These are phyloP conservation scores for Cylindrodendrum hubeiense DNA, from an alignment of 2,329 filamentous ascomycete species.

Conservation along the genomic window DNA sequence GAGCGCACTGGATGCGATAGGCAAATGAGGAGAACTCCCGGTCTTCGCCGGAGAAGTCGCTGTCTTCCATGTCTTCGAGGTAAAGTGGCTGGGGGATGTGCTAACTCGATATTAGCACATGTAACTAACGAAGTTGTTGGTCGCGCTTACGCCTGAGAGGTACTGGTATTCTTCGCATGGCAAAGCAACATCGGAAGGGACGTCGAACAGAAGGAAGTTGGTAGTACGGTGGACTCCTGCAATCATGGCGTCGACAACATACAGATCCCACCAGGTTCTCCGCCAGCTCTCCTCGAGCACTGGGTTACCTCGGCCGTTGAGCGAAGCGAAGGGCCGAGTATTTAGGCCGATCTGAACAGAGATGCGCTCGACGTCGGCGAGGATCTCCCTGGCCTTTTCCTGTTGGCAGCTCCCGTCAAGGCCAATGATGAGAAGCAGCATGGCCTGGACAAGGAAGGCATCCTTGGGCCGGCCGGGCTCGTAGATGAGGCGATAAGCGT, in stretches of 20 bases:
- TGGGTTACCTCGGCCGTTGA: conserved; percentile 72
- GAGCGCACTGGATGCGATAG: conserved; percentile 84
- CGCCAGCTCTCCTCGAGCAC: conserved; percentile 86
- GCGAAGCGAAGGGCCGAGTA: conserved; percentile 72
- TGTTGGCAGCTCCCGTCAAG: conserved; percentile 83
- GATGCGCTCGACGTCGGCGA: conserved; percentile 76
- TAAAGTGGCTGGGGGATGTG: conserved; percentile 70
- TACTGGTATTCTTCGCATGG: conserved; percentile 89
- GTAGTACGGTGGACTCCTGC: conserved; percentile 82
- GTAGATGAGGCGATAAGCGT: conserved; percentile 66
- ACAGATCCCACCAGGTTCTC: conserved; percentile 91
- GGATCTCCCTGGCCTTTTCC: conserved; percentile 74
- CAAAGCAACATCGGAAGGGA: conserved; percentile 76
- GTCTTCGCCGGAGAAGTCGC: conserved; percentile 78
- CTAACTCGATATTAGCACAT: conserved; percentile 51
- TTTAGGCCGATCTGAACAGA: conserved; percentile 85
- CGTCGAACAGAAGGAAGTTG: conserved; percentile 76
- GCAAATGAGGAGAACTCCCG: conserved; percentile 85
- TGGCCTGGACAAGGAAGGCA: conserved; percentile 79
- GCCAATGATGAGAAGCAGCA: conserved; percentile 81
- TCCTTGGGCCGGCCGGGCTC: conserved; percentile 61
- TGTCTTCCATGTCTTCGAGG: conserved; percentile 81
- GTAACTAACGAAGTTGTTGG: neutral
- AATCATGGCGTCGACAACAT: conserved; percentile 86
- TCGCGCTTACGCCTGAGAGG: conserved; percentile 63